phyloP scores from a whole-genome alignment of 1,139 yeast species.

The Candida dubliniensis region DNA sequence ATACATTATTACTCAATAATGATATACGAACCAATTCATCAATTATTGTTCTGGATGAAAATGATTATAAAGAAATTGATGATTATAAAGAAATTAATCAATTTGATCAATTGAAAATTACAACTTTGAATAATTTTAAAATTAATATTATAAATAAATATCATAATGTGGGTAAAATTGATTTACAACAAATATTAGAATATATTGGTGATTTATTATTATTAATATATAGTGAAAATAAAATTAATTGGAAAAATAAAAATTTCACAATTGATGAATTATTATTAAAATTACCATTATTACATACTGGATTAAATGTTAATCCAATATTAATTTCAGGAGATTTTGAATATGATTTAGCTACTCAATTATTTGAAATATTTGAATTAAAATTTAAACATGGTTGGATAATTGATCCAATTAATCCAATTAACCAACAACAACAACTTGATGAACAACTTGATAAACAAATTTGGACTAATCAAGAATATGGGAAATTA shows the following conservation, averaged over 20 bases:
- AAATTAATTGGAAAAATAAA: not conserved
- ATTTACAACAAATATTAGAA: conserved; percentile 36
- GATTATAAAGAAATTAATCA: not conserved
- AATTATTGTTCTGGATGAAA: not conserved
- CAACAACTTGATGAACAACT: not conserved
- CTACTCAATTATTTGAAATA: conserved; percentile 35
- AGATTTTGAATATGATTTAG: conserved; percentile 47
- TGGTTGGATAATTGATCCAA: conserved; percentile 48
- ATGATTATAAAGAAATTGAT: too few species aligned
- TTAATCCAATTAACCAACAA: conserved; percentile 1
- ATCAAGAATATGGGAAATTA: conserved; percentile 21
- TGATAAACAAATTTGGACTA: conserved; percentile 13
- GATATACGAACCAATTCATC: not conserved
- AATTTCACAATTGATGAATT: conserved; percentile 33
- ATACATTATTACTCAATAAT: conserved; percentile 36
- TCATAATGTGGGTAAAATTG: conserved; percentile 22
- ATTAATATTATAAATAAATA: conserved; percentile 21
- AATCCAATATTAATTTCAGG: conserved; percentile 70
- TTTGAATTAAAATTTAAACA: conserved; percentile 47
- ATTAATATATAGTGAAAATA: conserved; percentile 22
- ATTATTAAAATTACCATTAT: conserved; percentile 55
- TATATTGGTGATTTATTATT: conserved; percentile 49
- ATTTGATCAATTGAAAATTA: conserved; percentile 8
- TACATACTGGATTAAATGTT: conserved; percentile 73
- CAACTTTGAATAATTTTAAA: conserved; percentile 24